Conservation (phyloP, 768 basidiomycete genomes). For the Russula vinacea region DNA sequence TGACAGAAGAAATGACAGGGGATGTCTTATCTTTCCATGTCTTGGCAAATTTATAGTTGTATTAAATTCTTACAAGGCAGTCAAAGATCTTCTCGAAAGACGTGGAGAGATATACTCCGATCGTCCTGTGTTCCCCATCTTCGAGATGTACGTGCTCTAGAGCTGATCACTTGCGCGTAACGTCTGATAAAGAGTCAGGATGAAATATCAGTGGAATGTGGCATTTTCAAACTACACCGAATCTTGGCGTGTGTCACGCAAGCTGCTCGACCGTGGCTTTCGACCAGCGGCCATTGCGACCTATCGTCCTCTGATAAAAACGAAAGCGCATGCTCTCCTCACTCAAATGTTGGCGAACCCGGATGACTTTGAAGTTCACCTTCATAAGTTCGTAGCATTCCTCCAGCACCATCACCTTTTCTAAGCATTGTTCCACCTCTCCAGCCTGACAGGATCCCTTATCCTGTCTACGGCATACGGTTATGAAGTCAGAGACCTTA, state of each 20-base stretch:
- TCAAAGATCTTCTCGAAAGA: constrained; percentile 51
- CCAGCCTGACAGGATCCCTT: constrained; percentile 6
- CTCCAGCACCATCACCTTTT: not conserved
- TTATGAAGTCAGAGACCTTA: constrained; percentile 3
- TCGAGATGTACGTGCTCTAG: constrained; percentile 13
- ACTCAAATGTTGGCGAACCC: constrained; percentile 6
- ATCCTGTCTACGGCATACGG: constrained; percentile 9
- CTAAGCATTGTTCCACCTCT: not conserved
- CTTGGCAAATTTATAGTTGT: constrained; percentile 47
- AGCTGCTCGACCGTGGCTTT: constrained; percentile 14
- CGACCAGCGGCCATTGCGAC: not conserved
- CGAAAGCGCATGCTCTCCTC: constrained; percentile 1
- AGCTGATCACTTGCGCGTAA: too few relatives aligned
- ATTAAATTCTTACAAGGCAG: constrained; percentile 46
- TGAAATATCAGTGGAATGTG: constrained; percentile 5
- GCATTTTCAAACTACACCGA: not conserved
- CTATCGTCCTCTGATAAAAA: constrained; percentile 8
- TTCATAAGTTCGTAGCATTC: constrained; percentile 2
- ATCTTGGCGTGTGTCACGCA: constrained; percentile 9
- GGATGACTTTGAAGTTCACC: constrained; percentile 4
- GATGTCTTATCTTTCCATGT: constrained; percentile 33
- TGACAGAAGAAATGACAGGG: not conserved
- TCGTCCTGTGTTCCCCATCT: not conserved
- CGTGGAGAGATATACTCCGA: constrained; percentile 40
- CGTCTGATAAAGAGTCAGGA: not conserved